Evolutionary conservation across 208 protist species (phyloP), one percentile per base, ranked within the genome.

Genomic region (Trypanosoma congolense): DNA sequence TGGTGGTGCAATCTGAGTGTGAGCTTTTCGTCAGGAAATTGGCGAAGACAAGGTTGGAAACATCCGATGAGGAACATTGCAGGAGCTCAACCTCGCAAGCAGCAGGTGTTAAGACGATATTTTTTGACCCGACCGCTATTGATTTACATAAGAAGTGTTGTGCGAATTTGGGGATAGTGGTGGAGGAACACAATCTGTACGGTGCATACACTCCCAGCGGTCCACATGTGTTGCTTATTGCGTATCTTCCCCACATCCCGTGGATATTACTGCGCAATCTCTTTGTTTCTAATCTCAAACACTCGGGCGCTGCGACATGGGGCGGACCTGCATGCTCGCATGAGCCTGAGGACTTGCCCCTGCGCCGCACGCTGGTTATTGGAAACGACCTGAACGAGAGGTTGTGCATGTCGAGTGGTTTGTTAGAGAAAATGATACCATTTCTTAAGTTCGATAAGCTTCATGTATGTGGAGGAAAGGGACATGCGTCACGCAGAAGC

Each of bases 211-310:
- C 38, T 31, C 62, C 75, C 4, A 29, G 3, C 8, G 50, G 38
- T 14, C 3, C 26, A 9, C 14, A 46, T 10, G 52, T 69, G 14
- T 18, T 83, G 8, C 53, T 79, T 18, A 58, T 84, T n/a, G 64
- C 78, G 12, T 89, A 79, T 53, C 72, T 82, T 44, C 81, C 76
- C 4, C 77, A 83, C 62, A 75, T 71, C 38, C 81, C 81, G 5
- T 89, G 81, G 81, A 46, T 57, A 24, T 45, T 89, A 36, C 48
- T 84, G n/a, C 74, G 77, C 50, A 89, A 89, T 58, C 26, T 70
- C 21, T 61, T 84, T 38, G 64, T 66, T 29, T 56, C 70, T 2
- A 80, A 76, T 43, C 71, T 55, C 24, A n/a, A n/a, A n/a, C n/a
- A n/a, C n/a, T n/a, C n/a, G n/a, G n/a, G n/a, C n/a, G n/a, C n/a